These are phyloP conservation scores for Scheffersomyces stambukii DNA, from an alignment of 1,139 yeast genomes.

Conservation along the genomic window DNA sequence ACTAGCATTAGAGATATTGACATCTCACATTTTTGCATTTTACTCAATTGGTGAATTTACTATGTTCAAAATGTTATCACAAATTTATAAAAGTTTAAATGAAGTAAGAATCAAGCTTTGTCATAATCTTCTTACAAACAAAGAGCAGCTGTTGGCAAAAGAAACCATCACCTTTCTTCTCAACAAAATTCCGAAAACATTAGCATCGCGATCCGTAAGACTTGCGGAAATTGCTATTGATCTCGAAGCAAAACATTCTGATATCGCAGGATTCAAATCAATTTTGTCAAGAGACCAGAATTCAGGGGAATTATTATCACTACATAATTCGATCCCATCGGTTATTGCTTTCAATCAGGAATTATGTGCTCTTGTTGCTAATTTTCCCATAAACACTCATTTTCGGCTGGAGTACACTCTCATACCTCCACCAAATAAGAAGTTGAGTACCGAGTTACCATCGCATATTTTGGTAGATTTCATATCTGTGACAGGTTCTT, in stretches of 20 bases:
- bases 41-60: constrained; percentile 68
- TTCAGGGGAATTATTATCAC: constrained; percentile 60
- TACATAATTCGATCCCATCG: constrained; percentile 46
- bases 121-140: constrained; percentile 53
- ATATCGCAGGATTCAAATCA: constrained; percentile 74
- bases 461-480: constrained; percentile 80
- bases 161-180: constrained; percentile 59
- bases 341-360: constrained; percentile 64
- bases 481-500: constrained; percentile 63
- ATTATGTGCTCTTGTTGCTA: constrained; percentile 68
- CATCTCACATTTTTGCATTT: constrained; percentile 63
- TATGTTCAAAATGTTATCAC: constrained; percentile 51
- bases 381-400: constrained; percentile 57
- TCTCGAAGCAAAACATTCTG: constrained; percentile 45
- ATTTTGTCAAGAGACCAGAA: constrained; percentile 58
- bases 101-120: constrained; percentile 58
- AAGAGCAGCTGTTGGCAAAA: constrained; percentile 53
- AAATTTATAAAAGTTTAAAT: constrained; percentile 56
- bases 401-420: constrained; percentile 29
- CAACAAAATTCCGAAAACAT: constrained; percentile 63
- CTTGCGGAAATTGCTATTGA: constrained; percentile 35
- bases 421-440: constrained; percentile 42
- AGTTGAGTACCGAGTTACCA: constrained; percentile 52
- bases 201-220: constrained; percentile 46
- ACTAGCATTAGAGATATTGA: constrained; percentile 52